Evolutionary conservation across 768 basidiomycete genomes (phyloP).

Genomic region (Lactifluus pinguis): DNA sequence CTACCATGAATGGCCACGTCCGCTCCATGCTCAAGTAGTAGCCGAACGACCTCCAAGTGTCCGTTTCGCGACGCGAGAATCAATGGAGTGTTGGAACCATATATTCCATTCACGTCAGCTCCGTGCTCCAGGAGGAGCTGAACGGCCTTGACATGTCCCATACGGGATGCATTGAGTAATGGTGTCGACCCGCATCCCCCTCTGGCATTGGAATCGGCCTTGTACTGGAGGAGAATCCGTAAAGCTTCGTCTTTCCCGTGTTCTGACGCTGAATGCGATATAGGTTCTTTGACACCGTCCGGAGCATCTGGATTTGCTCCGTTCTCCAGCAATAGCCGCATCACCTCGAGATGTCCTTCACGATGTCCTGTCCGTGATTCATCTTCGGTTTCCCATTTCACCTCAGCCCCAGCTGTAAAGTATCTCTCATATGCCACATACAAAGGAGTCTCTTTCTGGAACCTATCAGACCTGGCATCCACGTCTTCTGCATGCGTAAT

Average conservation of each 20-base stretch:
- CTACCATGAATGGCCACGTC: not conserved
- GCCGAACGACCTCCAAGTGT: not conserved
- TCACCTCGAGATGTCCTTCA: not conserved
- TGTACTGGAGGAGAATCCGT: not conserved
- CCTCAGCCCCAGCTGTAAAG: too few species aligned
- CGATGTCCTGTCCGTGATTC: too few species aligned
- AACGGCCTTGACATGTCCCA: too few species aligned
- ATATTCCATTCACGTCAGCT: not conserved
- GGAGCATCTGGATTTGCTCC: too few species aligned
- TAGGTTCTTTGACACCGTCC: too few species aligned
- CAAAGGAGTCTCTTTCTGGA: not conserved
- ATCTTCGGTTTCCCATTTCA: too few species aligned
- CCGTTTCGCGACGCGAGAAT: not conserved
- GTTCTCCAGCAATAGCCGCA: too few species aligned
- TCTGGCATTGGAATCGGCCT: not conserved
- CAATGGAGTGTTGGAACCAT: not conserved
- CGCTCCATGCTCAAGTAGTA: not conserved
- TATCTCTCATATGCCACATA: not conserved
- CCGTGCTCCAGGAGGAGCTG: not conserved
- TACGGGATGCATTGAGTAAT: too few species aligned
- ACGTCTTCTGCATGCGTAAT: not conserved
- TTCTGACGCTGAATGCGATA: not conserved
- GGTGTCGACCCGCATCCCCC: not conserved
- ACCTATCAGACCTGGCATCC: not conserved
- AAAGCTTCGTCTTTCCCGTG: not conserved